Conservation (phyloP, 805 yeast species). For the Candida namnaoensis region DNA sequence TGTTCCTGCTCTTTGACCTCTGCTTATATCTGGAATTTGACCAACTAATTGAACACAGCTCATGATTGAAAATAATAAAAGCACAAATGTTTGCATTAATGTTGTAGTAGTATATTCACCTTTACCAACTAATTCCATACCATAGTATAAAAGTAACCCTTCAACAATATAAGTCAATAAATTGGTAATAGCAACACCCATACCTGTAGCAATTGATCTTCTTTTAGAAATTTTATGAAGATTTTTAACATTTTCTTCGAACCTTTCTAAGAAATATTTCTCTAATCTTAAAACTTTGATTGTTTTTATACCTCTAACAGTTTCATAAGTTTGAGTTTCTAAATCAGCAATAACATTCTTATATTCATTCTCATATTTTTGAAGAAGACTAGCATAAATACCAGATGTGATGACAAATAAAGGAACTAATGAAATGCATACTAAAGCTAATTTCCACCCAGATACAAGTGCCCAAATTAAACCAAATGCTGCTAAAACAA, state of each 20-base stretch:
- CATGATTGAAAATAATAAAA: constrained; percentile 66
- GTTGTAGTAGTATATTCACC: constrained; percentile 47
- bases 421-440: constrained; percentile 73
- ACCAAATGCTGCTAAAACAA: constrained; percentile 50
- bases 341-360: constrained; percentile 44
- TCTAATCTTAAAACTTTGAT: constrained; percentile 50
- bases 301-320: constrained; percentile 51
- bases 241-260: constrained; percentile 18
- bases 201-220: constrained; percentile 56
- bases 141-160: constrained; percentile 70
- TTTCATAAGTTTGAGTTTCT: constrained; percentile 45
- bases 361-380: constrained; percentile 49
- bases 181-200: constrained; percentile 54
- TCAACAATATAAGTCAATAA: constrained; percentile 53
- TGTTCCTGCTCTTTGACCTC: constrained; percentile 71
- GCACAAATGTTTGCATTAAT: constrained; percentile 60
- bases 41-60: constrained; percentile 50
- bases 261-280: constrained; percentile 32
- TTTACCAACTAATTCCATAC: constrained; percentile 58
- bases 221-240: constrained; percentile 32
- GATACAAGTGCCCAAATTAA: constrained; percentile 64
- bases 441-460: constrained; percentile 86
- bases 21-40: constrained; percentile 69
- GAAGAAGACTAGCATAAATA: constrained; percentile 42
- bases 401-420: constrained; percentile 43